Percentiles rank a stretch among this genome's conserved stretches.
Conservation (phyloP, 345 rosid species). For the Gossypium mustelinum region DNA sequence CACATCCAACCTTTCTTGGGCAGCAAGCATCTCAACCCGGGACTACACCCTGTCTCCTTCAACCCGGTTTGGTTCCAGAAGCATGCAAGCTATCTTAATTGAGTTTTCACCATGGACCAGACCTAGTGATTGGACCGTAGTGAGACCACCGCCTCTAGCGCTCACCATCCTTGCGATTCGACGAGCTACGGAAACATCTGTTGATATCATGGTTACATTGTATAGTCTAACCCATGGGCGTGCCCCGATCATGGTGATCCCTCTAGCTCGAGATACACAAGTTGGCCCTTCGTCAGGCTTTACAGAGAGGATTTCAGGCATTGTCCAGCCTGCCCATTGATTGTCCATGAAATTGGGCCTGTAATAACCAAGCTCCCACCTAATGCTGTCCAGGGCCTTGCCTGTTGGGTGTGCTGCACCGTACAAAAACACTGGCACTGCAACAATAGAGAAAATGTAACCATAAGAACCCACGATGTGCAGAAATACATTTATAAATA, state of each 20-base stretch:
- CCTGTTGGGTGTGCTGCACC: constrained; percentile 59
- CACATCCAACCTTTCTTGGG: constrained; percentile 47
- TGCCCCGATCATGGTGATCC: constrained; percentile 54
- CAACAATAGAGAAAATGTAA: neutral
- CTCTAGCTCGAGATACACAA: constrained; percentile 35
- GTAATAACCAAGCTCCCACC: constrained; percentile 58
- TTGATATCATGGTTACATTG: constrained; percentile 47
- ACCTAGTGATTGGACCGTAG: constrained; percentile 51
- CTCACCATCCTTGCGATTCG: constrained; percentile 56
- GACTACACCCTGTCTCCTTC: constrained; percentile 58
- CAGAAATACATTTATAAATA: neutral
- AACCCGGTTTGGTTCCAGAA: constrained; percentile 51
- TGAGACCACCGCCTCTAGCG: constrained; percentile 63
- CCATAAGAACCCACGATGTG: neutral
- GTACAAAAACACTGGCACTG: constrained; percentile 57
- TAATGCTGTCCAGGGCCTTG: constrained; percentile 47
- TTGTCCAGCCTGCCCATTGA: constrained; percentile 56
- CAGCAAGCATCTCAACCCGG: constrained; percentile 49
- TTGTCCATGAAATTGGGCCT: constrained; percentile 53
- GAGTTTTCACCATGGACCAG: constrained; percentile 48
- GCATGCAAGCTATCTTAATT: constrained; percentile 57
- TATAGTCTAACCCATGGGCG: constrained; percentile 44
- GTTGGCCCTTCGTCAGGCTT: constrained; percentile 49
- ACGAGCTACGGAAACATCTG: constrained; percentile 35
- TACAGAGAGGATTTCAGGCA: constrained; percentile 29